These are phyloP conservation scores for Brassica juncea DNA, from an alignment of 345 rosid genomes.

Conservation along the genomic window DNA sequence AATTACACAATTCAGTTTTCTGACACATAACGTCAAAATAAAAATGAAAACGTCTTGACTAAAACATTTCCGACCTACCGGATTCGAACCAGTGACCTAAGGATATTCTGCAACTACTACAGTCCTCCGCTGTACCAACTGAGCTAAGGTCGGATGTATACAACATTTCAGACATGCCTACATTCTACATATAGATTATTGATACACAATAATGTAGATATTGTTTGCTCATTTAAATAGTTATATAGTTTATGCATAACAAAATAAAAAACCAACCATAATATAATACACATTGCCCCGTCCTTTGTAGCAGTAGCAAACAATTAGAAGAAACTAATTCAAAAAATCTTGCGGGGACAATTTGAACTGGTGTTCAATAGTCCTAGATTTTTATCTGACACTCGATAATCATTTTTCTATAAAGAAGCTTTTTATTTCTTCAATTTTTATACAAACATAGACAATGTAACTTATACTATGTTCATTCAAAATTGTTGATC, in stretches of 20 bases:
- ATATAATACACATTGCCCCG: background rate
- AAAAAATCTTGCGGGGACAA: too few relatives aligned
- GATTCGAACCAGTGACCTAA: constrained; percentile 76
- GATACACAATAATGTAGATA: too few relatives aligned
- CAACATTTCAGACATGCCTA: background rate
- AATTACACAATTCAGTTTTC: background rate
- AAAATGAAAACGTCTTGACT: background rate
- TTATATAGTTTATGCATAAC: background rate
- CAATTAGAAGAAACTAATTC: too few relatives aligned
- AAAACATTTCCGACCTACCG: constrained; percentile 51
- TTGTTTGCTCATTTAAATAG: too few relatives aligned
- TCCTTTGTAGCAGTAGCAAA: background rate
- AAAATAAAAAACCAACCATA: background rate
- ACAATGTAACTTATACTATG: background rate
- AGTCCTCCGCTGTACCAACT: constrained; percentile 99
- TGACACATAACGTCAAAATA: background rate
- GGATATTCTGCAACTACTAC: constrained; percentile 40
- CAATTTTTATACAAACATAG: too few relatives aligned
- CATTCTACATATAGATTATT: background rate
- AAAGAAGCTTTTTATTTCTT: background rate
- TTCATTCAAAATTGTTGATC: background rate
- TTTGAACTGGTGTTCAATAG: background rate
- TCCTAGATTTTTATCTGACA: background rate
- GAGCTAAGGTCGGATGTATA: constrained; percentile 68
- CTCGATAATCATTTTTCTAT: background rate